Percentiles rank a stretch among this genome's conserved stretches.
These are phyloP conservation scores for Fragosphaeria purpurea DNA, from an alignment of 2,329 filamentous ascomycete species.

Conservation along the genomic window DNA sequence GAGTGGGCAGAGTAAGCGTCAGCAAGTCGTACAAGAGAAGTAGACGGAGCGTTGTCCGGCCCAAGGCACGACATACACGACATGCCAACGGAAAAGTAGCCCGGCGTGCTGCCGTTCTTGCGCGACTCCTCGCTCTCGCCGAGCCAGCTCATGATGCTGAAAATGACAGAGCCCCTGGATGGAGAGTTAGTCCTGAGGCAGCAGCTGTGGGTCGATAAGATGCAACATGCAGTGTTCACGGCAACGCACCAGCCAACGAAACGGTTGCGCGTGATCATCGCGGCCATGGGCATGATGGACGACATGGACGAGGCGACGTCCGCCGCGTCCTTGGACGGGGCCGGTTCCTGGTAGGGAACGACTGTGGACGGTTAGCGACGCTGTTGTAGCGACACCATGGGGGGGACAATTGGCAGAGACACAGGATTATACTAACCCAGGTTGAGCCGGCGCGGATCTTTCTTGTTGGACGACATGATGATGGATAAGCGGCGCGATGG, in stretches of 20 bases:
- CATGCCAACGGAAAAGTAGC: slow-evolving; percentile 28
- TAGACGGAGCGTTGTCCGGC: too few relatives aligned
- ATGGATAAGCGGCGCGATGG: background rate
- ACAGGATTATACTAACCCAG: slow-evolving; percentile 8
- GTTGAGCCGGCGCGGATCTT: slow-evolving; percentile 12
- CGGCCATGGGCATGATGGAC: slow-evolving; percentile 88
- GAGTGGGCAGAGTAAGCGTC: background rate
- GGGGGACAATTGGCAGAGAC: background rate
- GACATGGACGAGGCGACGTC: slow-evolving; percentile 64
- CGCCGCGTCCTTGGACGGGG: slow-evolving; percentile 48
- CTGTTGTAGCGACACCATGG: too few relatives aligned
- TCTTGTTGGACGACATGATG: slow-evolving; percentile 12
- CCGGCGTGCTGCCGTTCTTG: slow-evolving; percentile 57
- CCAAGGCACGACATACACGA: slow-evolving; percentile 14
- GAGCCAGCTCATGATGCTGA: slow-evolving; percentile 67
- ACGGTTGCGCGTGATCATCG: slow-evolving; percentile 88
- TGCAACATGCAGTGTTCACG: background rate
- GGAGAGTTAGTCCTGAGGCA: background rate
- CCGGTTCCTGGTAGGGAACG: slow-evolving; percentile 77
- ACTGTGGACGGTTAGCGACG: slow-evolving; percentile 40
- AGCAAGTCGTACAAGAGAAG: background rate
- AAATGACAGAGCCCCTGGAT: slow-evolving; percentile 60
- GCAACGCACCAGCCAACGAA: slow-evolving; percentile 53
- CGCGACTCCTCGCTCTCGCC: slow-evolving; percentile 60
- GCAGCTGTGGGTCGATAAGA: background rate